Conservation (phyloP, 106 monocot species). For the Hemerocallis citrina region DNA sequence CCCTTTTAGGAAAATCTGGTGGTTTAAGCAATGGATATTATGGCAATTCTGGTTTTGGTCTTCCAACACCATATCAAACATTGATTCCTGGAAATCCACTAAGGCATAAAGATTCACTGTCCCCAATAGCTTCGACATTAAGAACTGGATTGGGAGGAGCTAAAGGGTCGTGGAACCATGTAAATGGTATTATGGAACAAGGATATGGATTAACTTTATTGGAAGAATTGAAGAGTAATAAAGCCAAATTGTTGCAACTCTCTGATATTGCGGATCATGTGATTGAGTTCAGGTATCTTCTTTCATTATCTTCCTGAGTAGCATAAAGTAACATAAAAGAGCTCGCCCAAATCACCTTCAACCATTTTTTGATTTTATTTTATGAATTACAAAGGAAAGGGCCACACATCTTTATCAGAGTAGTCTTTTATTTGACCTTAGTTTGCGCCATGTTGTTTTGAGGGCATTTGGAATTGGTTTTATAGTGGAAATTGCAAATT, state of each 20-base stretch:
- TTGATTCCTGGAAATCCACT: slow-evolving; percentile 23
- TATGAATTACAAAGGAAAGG: too few species aligned
- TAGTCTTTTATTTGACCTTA: too few species aligned
- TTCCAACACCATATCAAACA: slow-evolving; percentile 33
- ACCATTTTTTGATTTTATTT: not conserved
- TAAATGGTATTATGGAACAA: slow-evolving; percentile 23
- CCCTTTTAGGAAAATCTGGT: slow-evolving; percentile 27
- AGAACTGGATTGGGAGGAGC: slow-evolving; percentile 27
- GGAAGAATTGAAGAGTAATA: slow-evolving; percentile 68
- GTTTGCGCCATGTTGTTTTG: too few species aligned
- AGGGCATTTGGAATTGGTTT: too few species aligned
- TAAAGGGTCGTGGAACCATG: slow-evolving; percentile 33
- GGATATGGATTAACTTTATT: slow-evolving; percentile 39
- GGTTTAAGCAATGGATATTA: slow-evolving; percentile 27
- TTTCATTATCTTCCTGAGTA: not conserved
- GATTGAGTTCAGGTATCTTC: slow-evolving; percentile 59
- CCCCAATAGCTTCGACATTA: slow-evolving; percentile 20
- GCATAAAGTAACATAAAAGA: not conserved
- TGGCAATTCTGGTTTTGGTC: slow-evolving; percentile 25
- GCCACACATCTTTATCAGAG: too few species aligned
- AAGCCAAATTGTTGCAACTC: slow-evolving; percentile 48
- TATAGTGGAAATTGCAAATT: too few species aligned
- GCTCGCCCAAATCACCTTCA: not conserved
- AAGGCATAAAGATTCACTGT: slow-evolving; percentile 22
- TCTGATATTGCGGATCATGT: slow-evolving; percentile 59